These are phyloP conservation scores for Crithidia acanthocephali DNA, from an alignment of 208 protist genomes.

Conservation along the genomic window DNA sequence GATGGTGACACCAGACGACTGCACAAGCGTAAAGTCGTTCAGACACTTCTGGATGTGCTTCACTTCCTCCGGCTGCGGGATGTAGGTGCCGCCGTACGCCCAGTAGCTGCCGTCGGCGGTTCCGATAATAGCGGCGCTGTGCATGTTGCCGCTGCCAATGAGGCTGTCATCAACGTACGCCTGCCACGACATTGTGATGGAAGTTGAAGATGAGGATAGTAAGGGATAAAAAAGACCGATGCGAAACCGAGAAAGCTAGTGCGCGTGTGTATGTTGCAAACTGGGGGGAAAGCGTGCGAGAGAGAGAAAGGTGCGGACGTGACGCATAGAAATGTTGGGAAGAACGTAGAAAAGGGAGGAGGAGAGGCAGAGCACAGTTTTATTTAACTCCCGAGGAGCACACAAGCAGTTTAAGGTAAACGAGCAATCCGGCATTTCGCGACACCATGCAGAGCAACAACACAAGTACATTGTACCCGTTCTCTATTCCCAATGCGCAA, in stretches of 20 bases:
- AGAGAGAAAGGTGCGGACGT: too few relatives aligned
- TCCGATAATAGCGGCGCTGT: slow-evolving; percentile 86
- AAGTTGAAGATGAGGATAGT: not conserved
- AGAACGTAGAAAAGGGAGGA: too few relatives aligned
- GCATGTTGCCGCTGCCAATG: slow-evolving; percentile 87
- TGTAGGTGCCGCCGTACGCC: slow-evolving; percentile 85
- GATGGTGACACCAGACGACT: slow-evolving; percentile 78
- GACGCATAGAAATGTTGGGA: too few relatives aligned
- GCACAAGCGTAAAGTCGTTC: slow-evolving; percentile 60
- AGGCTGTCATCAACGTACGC: slow-evolving; percentile 88
- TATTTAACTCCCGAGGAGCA: too few relatives aligned
- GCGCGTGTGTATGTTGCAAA: too few relatives aligned
- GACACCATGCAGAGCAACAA: too few relatives aligned
- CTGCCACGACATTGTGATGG: slow-evolving; percentile 81
- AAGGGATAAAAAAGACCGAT: not conserved
- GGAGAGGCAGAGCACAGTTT: too few relatives aligned
- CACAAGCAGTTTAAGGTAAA: too few relatives aligned
- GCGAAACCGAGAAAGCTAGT: not conserved
- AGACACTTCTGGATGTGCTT: slow-evolving; percentile 79
- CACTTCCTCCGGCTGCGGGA: slow-evolving; percentile 88
- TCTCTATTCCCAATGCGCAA: too few relatives aligned
- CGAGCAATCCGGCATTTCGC: too few relatives aligned
- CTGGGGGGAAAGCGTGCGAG: too few relatives aligned
- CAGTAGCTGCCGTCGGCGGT: slow-evolving; percentile 88
- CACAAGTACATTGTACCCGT: too few relatives aligned